Conservation (phyloP, 257 asterid species). For the Fraxinus americana region DNA sequence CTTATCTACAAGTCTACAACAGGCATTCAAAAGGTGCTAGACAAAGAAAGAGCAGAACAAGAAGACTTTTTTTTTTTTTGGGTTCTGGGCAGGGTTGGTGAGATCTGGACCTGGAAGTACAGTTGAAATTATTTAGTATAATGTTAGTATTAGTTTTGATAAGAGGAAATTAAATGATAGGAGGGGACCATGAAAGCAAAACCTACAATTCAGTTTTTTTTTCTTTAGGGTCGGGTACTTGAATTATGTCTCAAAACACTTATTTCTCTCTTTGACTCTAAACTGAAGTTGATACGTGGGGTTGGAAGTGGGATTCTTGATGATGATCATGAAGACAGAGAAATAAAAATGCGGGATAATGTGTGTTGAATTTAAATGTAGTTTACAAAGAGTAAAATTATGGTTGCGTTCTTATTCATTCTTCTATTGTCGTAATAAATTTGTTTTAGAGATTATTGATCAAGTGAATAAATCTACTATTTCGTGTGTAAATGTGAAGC, state of each 20-base stretch:
- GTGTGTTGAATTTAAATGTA: not conserved
- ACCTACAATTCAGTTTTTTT: slow-evolving; percentile 1
- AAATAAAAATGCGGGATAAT: not conserved
- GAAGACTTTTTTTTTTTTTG: too few species aligned
- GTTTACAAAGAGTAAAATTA: too few species aligned
- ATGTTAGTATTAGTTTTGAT: too few species aligned
- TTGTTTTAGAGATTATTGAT: too few species aligned
- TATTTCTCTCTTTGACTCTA: slow-evolving; percentile 26
- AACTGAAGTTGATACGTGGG: slow-evolving; percentile 25
- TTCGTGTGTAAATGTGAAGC: too few species aligned
- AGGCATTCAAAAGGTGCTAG: not conserved
- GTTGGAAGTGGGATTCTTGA: slow-evolving; percentile 38
- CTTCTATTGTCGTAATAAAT: too few species aligned
- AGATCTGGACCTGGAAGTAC: not conserved
- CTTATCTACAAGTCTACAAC: too few species aligned
- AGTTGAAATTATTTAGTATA: not conserved
- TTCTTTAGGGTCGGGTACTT: not conserved
- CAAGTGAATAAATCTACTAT: too few species aligned
- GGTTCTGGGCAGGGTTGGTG: not conserved
- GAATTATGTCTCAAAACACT: slow-evolving; percentile 26
- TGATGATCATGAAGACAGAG: slow-evolving; percentile 27
- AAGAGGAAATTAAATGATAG: slow-evolving; percentile 5
- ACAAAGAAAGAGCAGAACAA: not conserved
- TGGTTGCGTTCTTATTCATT: too few species aligned
- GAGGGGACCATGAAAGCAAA: slow-evolving; percentile 15